Base-by-base conservation (phyloP, 2,329 filamentous ascomycete species). In the Sporothrix mexicana region DNA sequence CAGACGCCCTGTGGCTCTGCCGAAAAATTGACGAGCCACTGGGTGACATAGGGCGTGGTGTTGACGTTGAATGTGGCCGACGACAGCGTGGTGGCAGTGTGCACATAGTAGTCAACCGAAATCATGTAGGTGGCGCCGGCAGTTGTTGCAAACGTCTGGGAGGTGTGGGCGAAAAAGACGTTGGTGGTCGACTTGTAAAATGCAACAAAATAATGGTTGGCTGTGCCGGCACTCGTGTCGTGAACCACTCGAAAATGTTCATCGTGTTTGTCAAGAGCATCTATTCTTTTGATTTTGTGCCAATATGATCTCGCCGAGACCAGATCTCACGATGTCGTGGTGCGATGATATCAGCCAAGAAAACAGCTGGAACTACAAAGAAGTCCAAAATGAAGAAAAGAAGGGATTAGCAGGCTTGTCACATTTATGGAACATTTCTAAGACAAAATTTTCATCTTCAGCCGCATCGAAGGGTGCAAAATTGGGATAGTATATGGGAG, bases 71-170 rank as follows among this genome's bases (percentile, higher is more conserved):
- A 23, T 9, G 53, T 30, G 23, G 53, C 53, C 53, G 23, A 30
- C 20, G 20, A 30, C 2, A 57, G 23, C 10, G 53, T 57, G 23
- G 53, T 57, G 23, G 30, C 6, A 6, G 53, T 57, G 20, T 13
- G 23, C 23, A 12, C 53, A 23, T 30, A 57, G 53, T 57, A 57
- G 53, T 57, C 15, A 2, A 57, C 30, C 0, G 53, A 57, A 23
- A 30, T 57, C 23, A 23, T 57, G 23, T 57, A 57, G 2, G 53
- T 57, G 3, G 23, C 20, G 15, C 53, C 53, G 10, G 15, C 53
- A 23, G 53, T 55, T 1, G 53, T 55, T 13, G 53, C 53, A 55
- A 55, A 55, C 53, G 53, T 55, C 53, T 55, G 53, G 20, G n/a
- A 23, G 10, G 25, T 12, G n/a, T 25, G n/a, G 7, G 17, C 53